Evolutionary conservation across 2,329 filamentous ascomycete species (phyloP).

Genomic region (Claviceps maximensis): DNA sequence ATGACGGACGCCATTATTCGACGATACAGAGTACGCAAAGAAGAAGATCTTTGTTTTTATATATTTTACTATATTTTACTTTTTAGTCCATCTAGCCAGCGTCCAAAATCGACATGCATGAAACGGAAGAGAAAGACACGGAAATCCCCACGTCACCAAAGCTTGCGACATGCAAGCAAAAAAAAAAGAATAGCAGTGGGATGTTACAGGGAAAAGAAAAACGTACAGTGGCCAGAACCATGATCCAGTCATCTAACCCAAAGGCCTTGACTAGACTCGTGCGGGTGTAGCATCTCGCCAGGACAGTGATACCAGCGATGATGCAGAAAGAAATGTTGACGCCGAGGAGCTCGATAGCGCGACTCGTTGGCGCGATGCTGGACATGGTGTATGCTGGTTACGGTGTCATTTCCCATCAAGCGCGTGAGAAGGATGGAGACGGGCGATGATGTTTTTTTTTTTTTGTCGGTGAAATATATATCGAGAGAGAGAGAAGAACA

Average conservation of each 20-base stretch:
- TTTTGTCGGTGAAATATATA: no score
- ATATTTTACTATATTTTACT: no score
- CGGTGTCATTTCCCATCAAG: background rate
- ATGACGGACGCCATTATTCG: constrained; percentile 19
- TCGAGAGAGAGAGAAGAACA: no score
- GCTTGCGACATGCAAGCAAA: no score
- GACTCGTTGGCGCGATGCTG: constrained; percentile 7
- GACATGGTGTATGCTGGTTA: background rate
- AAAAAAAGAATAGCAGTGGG: no score
- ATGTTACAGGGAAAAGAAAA: no score
- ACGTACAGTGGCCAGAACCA: constrained; percentile 5
- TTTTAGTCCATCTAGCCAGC: no score
- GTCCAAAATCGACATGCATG: no score
- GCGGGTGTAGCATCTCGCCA: constrained; percentile 8
- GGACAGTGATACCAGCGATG: constrained; percentile 11
- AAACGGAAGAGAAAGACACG: no score
- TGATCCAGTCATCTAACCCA: constrained; percentile 6
- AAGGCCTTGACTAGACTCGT: constrained; percentile 3
- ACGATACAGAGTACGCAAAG: constrained; percentile 20
- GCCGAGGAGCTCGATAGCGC: constrained; percentile 14
- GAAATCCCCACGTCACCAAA: no score
- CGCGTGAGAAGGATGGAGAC: no score
- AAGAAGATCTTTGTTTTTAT: constrained; percentile 18
- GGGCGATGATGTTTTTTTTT: no score
- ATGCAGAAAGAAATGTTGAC: constrained; percentile 14